Conservation (phyloP, 2,329 filamentous ascomycete genomes). For the Mollisiaceae sp. region DNA sequence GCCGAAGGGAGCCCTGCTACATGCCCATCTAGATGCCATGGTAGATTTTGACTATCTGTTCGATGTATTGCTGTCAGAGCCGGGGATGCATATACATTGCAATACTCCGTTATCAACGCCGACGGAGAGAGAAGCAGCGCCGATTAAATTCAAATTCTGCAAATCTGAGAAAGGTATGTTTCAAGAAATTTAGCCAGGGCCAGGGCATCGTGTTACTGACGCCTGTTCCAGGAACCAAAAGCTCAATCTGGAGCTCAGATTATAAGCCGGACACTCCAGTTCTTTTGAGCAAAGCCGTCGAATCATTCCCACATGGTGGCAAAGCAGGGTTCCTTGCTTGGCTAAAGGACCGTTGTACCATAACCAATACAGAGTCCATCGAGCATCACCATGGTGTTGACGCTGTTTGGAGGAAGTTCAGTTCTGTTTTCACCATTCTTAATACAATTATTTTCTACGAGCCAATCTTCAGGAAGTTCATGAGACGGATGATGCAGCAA, state of each 20-base stretch:
- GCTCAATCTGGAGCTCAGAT: constrained; percentile 67
- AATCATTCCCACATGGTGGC: constrained; percentile 76
- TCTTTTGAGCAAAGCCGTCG: constrained; percentile 62
- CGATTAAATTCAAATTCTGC: constrained; percentile 67
- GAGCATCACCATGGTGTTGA: constrained; percentile 84
- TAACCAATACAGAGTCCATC: constrained; percentile 74
- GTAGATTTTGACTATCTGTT: constrained; percentile 85
- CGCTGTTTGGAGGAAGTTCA: constrained; percentile 85
- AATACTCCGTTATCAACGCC: constrained; percentile 59
- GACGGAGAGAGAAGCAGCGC: constrained; percentile 57
- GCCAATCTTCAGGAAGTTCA: constrained; percentile 80
- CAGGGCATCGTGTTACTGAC: constrained; percentile 7
- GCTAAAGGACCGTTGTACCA: constrained; percentile 74
- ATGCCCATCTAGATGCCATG: constrained; percentile 91
- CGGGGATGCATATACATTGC: constrained; percentile 74
- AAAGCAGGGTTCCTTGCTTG: constrained; percentile 75
- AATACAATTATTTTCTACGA: constrained; percentile 84
- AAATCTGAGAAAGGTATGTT: constrained; percentile 45
- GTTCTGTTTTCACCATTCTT: constrained; percentile 73
- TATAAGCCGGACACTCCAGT: constrained; percentile 57
- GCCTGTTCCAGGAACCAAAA: constrained; percentile 40
- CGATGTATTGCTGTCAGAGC: constrained; percentile 69
- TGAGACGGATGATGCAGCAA: constrained; percentile 72
- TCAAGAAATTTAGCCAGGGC: not conserved
- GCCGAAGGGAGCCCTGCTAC: constrained; percentile 86